Percentiles rank a stretch among this genome's conserved stretches.
These are phyloP conservation scores for Candida yuanshanica DNA, from an alignment of 805 yeast genomes.

Conservation along the genomic window DNA sequence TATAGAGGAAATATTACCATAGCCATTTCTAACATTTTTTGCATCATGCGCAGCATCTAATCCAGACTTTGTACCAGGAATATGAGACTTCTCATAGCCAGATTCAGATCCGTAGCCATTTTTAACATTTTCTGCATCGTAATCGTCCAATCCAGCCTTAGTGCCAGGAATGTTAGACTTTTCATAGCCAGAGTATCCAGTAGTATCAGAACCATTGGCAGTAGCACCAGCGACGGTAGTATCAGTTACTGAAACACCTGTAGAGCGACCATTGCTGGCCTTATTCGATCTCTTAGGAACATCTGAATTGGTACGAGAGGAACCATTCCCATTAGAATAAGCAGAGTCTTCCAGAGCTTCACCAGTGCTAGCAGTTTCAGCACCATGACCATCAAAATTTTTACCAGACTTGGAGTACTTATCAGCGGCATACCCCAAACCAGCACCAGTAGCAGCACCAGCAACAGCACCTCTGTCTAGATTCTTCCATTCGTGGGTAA, in stretches of 20 bases:
- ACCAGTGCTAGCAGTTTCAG: slow-evolving; percentile 1
- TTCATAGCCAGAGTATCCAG: slow-evolving; percentile 3
- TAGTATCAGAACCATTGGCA: slow-evolving; percentile 8
- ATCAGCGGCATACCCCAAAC: slow-evolving; percentile 2
- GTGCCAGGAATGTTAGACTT: slow-evolving; percentile 13
- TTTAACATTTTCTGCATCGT: neutral
- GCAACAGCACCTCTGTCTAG: slow-evolving; percentile 1
- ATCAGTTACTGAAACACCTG: slow-evolving; percentile 11
- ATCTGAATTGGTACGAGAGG: slow-evolving; percentile 6
- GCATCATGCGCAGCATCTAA: neutral
- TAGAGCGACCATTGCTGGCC: slow-evolving; percentile 13
- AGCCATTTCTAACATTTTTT: neutral
- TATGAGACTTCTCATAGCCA: neutral
- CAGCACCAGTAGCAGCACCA: slow-evolving; percentile 2
- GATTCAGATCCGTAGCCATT: neutral
- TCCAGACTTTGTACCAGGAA: neutral
- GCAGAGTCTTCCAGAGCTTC: slow-evolving; percentile 2
- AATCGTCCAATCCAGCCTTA: slow-evolving; percentile 3
- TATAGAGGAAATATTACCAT: neutral
- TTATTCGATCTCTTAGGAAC: neutral
- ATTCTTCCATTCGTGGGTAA: neutral
- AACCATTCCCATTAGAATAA: slow-evolving; percentile 7
- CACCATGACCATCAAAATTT: neutral
- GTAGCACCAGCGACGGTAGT: slow-evolving; percentile 10
- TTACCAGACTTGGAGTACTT: neutral